Conservation (phyloP, 306 rosid species). For the Elaeagnus macrophylla region DNA sequence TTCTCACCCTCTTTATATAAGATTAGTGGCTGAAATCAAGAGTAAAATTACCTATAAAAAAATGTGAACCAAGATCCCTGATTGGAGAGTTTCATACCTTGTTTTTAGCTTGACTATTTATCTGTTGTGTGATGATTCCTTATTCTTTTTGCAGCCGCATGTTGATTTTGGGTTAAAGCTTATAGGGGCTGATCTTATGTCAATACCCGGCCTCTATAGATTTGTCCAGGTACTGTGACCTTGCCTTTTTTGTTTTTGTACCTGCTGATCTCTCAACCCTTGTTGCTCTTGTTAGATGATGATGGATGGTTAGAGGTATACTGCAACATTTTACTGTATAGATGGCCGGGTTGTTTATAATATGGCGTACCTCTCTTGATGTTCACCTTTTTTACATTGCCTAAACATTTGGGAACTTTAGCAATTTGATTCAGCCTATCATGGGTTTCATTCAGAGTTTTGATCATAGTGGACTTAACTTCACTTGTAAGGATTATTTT, state of each 20-base stretch:
- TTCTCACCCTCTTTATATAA: too few relatives aligned
- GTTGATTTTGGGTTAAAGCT: slow-evolving; percentile 29
- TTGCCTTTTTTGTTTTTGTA: background rate
- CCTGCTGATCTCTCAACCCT: background rate
- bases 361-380: too few relatives aligned
- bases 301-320: too few relatives aligned
- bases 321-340: too few relatives aligned
- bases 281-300: background rate
- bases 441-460: background rate
- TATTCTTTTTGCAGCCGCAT: slow-evolving; percentile 17
- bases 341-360: too few relatives aligned
- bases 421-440: background rate
- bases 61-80: too few relatives aligned
- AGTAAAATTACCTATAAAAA: too few relatives aligned
- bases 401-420: background rate
- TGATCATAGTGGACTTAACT: slow-evolving; percentile 1
- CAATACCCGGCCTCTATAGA: slow-evolving; percentile 24
- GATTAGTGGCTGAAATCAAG: too few relatives aligned
- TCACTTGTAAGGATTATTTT: slow-evolving; percentile 8
- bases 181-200: slow-evolving; percentile 25
- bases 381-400: too few relatives aligned
- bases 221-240: slow-evolving; percentile 15
- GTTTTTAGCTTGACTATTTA: slow-evolving; percentile 6
- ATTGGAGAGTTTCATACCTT: background rate
- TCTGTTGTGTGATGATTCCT: background rate